Conservation (phyloP, 2,329 filamentous ascomycete species). For the Botrytis fabae region DNA sequence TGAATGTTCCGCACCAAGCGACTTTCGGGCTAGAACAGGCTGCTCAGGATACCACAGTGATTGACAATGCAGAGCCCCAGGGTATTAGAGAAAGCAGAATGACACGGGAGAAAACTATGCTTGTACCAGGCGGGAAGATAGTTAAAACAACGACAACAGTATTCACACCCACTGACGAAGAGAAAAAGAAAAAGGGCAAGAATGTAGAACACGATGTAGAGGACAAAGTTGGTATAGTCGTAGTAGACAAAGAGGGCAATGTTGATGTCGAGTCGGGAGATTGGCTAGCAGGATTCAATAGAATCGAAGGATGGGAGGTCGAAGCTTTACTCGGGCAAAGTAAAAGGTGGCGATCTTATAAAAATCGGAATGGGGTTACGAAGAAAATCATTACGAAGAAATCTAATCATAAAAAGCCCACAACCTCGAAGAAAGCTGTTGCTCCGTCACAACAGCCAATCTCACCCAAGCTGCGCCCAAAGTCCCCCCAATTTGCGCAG, state of each 20-base stretch:
- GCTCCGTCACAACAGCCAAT: neutral
- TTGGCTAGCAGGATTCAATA: conserved; percentile 17
- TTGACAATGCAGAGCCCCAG: neutral
- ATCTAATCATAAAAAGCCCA: neutral
- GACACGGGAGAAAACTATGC: conserved; percentile 20
- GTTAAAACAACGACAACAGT: conserved; percentile 12
- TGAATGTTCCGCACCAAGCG: neutral
- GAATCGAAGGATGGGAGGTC: conserved; percentile 22
- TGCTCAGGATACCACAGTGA: neutral
- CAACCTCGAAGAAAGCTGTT: neutral
- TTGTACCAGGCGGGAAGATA: conserved; percentile 15
- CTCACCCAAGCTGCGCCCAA: neutral
- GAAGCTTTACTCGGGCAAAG: conserved; percentile 12
- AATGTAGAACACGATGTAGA: neutral
- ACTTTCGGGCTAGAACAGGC: neutral
- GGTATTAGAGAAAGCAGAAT: conserved; percentile 21
- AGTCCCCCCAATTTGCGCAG: neutral
- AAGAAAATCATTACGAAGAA: neutral
- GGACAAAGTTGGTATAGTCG: conserved; percentile 18
- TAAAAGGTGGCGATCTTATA: neutral
- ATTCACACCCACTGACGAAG: conserved; percentile 9
- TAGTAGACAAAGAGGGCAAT: conserved; percentile 23
- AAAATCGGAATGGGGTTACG: neutral
- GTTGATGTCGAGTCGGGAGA: conserved; percentile 15
- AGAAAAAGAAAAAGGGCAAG: neutral